These are phyloP conservation scores for Serpula lacrymans DNA, from an alignment of 768 basidiomycete genomes.

Conservation along the genomic window DNA sequence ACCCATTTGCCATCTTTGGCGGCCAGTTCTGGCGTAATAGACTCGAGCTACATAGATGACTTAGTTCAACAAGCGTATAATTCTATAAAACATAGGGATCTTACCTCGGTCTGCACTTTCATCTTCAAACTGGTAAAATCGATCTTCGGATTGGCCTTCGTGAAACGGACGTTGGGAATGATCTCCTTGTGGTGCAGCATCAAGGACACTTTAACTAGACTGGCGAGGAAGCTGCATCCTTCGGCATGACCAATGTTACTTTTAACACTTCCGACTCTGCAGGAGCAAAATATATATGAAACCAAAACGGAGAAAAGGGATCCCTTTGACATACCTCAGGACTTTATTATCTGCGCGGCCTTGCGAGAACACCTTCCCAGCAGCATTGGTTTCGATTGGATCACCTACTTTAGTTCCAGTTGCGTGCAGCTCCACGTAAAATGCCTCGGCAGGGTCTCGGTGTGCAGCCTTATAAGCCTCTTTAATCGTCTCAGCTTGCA, in stretches of 20 bases:
- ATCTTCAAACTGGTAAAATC: conserved; percentile 21
- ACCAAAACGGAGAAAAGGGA: neutral
- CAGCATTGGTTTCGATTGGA: conserved; percentile 1
- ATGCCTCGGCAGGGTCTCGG: conserved; percentile 5
- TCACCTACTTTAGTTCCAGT: conserved; percentile 1
- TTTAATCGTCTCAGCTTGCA: conserved; percentile 16
- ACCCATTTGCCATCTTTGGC: conserved; percentile 25
- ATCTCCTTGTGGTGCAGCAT: conserved; percentile 28
- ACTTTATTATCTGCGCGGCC: conserved; percentile 14
- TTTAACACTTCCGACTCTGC: conserved; percentile 24
- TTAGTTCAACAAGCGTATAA: too few relatives aligned
- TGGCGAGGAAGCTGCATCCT: conserved; percentile 31
- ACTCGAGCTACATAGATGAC: too few relatives aligned
- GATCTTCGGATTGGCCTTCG: conserved; percentile 23
- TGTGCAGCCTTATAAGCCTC: too few relatives aligned
- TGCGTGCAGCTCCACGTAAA: neutral
- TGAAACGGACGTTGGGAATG: conserved; percentile 25
- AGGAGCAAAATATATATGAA: neutral
- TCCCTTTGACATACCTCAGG: conserved; percentile 14
- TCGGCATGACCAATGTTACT: conserved; percentile 23
- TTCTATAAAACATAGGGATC: too few relatives aligned
- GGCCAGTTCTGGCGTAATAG: conserved; percentile 25
- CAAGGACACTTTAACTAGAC: conserved; percentile 30
- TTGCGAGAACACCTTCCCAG: conserved; percentile 16
- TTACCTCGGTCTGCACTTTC: conserved; percentile 21